Evolutionary conservation across 2,329 filamentous ascomycete genomes (phyloP).

Genomic region (Stenocarpella maydis): DNA sequence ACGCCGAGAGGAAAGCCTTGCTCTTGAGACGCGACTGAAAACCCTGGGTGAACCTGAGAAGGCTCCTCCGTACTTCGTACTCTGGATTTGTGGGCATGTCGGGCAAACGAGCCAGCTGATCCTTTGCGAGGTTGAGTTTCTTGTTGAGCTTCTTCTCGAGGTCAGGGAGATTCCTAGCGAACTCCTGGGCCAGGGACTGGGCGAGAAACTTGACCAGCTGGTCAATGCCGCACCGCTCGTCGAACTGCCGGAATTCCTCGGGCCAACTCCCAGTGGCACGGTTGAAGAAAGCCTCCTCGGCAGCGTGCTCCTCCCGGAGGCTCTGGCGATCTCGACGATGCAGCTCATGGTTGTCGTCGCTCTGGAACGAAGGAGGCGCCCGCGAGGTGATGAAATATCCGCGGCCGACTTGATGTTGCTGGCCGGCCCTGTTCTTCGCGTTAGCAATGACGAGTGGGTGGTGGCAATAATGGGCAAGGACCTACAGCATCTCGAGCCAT

Average conservation of each 20-base stretch:
- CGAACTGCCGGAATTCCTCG: slow-evolving; percentile 54
- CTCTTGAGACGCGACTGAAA: slow-evolving; percentile 63
- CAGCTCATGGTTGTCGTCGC: slow-evolving; percentile 52
- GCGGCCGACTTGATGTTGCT: slow-evolving; percentile 71
- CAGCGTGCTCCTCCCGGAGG: slow-evolving; percentile 51
- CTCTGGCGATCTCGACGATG: slow-evolving; percentile 43
- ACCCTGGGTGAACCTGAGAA: slow-evolving; percentile 63
- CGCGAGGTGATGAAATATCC: slow-evolving; percentile 83
- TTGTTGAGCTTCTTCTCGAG: slow-evolving; percentile 60
- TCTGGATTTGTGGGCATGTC: slow-evolving; percentile 74
- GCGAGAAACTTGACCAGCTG: slow-evolving; percentile 62
- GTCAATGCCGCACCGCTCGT: slow-evolving; percentile 61
- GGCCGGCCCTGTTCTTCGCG: slow-evolving; percentile 47
- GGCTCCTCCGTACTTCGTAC: slow-evolving; percentile 67
- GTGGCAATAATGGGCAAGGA: not conserved
- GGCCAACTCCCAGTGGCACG: slow-evolving; percentile 55
- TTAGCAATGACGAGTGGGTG: not conserved
- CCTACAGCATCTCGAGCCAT: slow-evolving; percentile 63
- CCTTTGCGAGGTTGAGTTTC: slow-evolving; percentile 60
- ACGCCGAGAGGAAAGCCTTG: slow-evolving; percentile 53
- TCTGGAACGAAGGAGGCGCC: slow-evolving; percentile 52
- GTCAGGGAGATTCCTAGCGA: slow-evolving; percentile 53
- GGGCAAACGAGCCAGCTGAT: slow-evolving; percentile 65
- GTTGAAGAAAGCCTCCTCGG: slow-evolving; percentile 63
- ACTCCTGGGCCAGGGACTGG: slow-evolving; percentile 60